Evolutionary conservation across 2,329 filamentous ascomycete species (phyloP).

Genomic region (Fusarium sp.): DNA sequence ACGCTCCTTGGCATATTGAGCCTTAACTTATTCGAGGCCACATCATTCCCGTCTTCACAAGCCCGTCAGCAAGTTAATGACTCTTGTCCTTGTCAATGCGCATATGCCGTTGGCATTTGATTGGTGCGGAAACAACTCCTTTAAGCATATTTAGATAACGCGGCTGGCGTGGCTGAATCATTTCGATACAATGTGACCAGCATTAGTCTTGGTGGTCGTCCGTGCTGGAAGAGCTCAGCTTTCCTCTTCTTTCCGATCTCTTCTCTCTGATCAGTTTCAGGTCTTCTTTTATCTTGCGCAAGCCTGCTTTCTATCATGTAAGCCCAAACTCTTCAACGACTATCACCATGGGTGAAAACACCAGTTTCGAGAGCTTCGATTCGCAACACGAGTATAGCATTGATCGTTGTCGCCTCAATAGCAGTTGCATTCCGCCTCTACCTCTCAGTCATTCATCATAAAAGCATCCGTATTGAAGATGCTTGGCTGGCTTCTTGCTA

Average conservation of each 20-base stretch:
- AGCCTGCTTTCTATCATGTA: background rate
- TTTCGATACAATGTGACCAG: background rate
- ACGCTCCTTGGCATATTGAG: background rate
- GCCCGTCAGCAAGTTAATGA: background rate
- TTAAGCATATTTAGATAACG: too few relatives aligned
- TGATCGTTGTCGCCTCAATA: background rate
- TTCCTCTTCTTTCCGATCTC: too few relatives aligned
- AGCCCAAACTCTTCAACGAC: accelerated
- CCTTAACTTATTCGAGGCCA: background rate
- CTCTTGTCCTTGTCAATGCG: background rate
- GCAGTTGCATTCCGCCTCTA: background rate
- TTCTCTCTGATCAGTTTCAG: background rate
- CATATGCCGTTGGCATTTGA: background rate
- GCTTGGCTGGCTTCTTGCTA: background rate
- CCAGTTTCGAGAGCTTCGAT: background rate
- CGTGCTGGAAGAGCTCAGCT: background rate
- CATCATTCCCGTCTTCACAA: background rate
- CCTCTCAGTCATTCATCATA: background rate
- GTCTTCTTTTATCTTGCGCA: too few relatives aligned
- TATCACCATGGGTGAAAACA: background rate
- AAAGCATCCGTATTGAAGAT: background rate
- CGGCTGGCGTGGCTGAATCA: background rate
- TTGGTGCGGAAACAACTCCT: background rate
- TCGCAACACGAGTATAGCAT: background rate
- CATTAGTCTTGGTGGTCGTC: background rate